Conservation (phyloP, 2,329 filamentous ascomycete species). For the Paecilomyces variotii region DNA sequence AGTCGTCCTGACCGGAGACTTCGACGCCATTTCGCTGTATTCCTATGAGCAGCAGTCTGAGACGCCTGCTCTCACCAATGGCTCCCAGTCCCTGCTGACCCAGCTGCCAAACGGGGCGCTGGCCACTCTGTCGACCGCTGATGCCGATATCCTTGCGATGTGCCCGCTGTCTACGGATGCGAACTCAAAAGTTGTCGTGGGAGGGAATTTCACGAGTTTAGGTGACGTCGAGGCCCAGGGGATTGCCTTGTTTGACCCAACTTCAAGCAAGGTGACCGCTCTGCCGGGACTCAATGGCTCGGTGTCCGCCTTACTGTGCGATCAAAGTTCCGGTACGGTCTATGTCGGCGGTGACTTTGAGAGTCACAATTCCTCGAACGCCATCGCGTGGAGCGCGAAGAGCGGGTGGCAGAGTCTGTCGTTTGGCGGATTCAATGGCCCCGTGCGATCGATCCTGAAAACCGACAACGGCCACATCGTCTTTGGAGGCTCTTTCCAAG, state of each 20-base stretch:
- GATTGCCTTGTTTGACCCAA: slow-evolving; percentile 72
- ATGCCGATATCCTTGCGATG: slow-evolving; percentile 82
- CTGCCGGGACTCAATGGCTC: slow-evolving; percentile 74
- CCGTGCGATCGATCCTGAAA: slow-evolving; percentile 77
- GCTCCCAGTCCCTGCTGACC: slow-evolving; percentile 71
- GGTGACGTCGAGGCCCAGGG: slow-evolving; percentile 67
- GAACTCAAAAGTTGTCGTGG: slow-evolving; percentile 65
- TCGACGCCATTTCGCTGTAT: slow-evolving; percentile 84
- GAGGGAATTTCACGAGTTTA: slow-evolving; percentile 91
- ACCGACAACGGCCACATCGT: slow-evolving; percentile 75
- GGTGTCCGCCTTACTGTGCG: slow-evolving; percentile 76
- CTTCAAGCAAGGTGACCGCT: slow-evolving; percentile 61
- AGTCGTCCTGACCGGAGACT: slow-evolving; percentile 81
- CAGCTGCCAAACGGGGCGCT: slow-evolving; percentile 81
- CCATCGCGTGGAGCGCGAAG: slow-evolving; percentile 66
- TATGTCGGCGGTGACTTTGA: slow-evolving; percentile 87
- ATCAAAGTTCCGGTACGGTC: slow-evolving; percentile 65
- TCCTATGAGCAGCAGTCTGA: slow-evolving; percentile 74
- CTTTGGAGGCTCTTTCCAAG: slow-evolving; percentile 85
- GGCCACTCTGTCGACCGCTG: slow-evolving; percentile 62
- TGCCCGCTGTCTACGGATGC: slow-evolving; percentile 70
- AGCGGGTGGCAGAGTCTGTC: slow-evolving; percentile 71
- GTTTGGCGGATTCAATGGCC: slow-evolving; percentile 91
- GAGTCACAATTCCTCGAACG: slow-evolving; percentile 75
- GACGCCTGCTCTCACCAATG: slow-evolving; percentile 54